Base-by-base conservation (phyloP, 176 grass and related monocot genomes). In the Carex littledalei region DNA sequence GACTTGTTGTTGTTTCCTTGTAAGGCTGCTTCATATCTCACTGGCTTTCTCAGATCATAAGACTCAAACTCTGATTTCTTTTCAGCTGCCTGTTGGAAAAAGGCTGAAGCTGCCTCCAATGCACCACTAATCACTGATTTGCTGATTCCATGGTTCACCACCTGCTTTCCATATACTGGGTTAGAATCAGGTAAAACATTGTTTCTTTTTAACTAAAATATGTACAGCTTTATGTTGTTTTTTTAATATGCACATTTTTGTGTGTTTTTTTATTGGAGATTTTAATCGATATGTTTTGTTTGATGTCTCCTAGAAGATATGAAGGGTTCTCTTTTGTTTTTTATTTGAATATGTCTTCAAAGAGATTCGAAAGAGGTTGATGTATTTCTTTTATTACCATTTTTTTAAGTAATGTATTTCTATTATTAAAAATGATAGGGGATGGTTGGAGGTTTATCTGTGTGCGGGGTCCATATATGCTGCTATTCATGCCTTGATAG, bases 81-180 rank as follows among this genome's bases (percentile, higher is more conserved):
- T 47, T 94, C 87, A 0, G 50, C 2, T 7, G 90, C 14, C 43
- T 90, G n/a, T 3, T 88, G 43, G 67, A 97, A 97, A 84, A 97
- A 97, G 6, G 77, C 84, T 0, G 86, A 88, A 79, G 92, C 87
- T 0, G 78, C 87, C 54, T 91, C 86, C 4, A 91, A 76, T 29
- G 92, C 94, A 2, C 84, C 89, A 6, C 52, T 63, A 83, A 88
- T 92, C 65, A 87, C 79, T 0, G 84, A 81, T 50, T 71, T 88
- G 71, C 86, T 89, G 66, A 94, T 86, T 6, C 92, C 94, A 61
- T 94, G 90, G 78, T 93, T 97, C 47, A 82, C 49, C 81, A 97
- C 90, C 94, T 92, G 84, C 20, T 90, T 53, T 35, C 17, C 2
- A 17, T 39, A 56, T 20, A 21, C 49, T 62, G 59, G 52, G 8